These are phyloP conservation scores for Mortierella sp. DNA, from an alignment of 371 early-diverging fungal genomes.

Conservation along the genomic window DNA sequence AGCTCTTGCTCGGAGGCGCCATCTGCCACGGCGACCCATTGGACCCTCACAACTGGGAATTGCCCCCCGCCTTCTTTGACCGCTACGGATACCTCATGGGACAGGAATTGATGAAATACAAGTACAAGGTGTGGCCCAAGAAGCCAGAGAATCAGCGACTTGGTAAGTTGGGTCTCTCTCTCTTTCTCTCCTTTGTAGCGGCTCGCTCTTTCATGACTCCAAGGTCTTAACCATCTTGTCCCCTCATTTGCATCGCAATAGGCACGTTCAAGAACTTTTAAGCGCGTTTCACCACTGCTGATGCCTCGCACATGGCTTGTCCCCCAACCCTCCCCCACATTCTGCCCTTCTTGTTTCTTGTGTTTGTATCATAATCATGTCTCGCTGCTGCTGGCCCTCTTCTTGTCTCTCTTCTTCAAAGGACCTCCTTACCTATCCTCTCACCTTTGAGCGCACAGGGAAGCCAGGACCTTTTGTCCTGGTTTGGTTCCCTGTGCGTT, in stretches of 20 bases:
- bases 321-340: background rate
- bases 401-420: background rate
- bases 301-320: too few relatives aligned
- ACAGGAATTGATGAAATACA: slow-evolving; percentile 49
- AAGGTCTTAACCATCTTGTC: too few relatives aligned
- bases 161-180: too few relatives aligned
- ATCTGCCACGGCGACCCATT: slow-evolving; percentile 69
- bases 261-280: slow-evolving; percentile 33
- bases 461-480: background rate
- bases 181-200: too few relatives aligned
- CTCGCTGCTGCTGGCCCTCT: slow-evolving; percentile 9
- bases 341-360: slow-evolving; percentile 6
- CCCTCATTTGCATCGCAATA: too few relatives aligned
- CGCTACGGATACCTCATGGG: slow-evolving; percentile 63
- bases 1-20: slow-evolving; percentile 60
- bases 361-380: slow-evolving; percentile 33
- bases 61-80: slow-evolving; percentile 65
- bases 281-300: background rate
- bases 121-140: slow-evolving; percentile 46
- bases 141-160: too few relatives aligned
- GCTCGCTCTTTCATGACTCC: too few relatives aligned
- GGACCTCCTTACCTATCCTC: background rate
- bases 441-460: slow-evolving; percentile 19
- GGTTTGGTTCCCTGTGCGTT: slow-evolving; percentile 1
- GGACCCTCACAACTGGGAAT: slow-evolving; percentile 65